Percentiles rank a stretch among this genome's conserved stretches.
These are phyloP conservation scores for Trypethelium eluteriae DNA, from an alignment of 495 filamentous ascomycete species.

Conservation along the genomic window DNA sequence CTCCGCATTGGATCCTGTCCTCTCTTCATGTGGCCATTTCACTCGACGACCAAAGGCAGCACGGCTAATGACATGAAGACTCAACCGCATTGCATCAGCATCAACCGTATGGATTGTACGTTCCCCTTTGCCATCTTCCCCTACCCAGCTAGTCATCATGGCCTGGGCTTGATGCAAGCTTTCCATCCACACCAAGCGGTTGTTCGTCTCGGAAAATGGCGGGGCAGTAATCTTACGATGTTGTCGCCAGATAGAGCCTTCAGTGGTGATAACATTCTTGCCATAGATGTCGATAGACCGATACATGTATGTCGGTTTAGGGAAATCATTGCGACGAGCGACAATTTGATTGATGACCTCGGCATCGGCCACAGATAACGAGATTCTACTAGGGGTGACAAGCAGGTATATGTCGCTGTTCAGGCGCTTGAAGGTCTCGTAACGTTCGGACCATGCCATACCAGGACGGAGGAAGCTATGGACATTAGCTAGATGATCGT, in stretches of 20 bases:
- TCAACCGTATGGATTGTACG: conserved; percentile 46
- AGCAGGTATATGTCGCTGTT: conserved; percentile 49
- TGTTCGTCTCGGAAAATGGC: conserved; percentile 66
- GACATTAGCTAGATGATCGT: not conserved
- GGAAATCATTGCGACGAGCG: conserved; percentile 55
- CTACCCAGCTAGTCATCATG: conserved; percentile 48
- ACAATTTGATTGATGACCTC: conserved; percentile 55
- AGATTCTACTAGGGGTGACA: conserved; percentile 43
- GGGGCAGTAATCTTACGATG: conserved; percentile 62
- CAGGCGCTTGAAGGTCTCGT: conserved; percentile 37
- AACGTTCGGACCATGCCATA: conserved; percentile 37
- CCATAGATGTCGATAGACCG: conserved; percentile 54
- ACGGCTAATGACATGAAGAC: conserved; percentile 59
- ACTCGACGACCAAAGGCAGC: conserved; percentile 52
- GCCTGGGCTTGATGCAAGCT: conserved; percentile 50
- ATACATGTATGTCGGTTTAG: conserved; percentile 56
- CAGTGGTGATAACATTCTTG: conserved; percentile 55
- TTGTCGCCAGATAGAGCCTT: conserved; percentile 55
- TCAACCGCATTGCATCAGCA: conserved; percentile 54
- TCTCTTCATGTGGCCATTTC: conserved; percentile 27
- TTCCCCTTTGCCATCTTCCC: conserved; percentile 30
- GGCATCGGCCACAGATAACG: conserved; percentile 48
- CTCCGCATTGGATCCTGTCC: conserved; percentile 7
- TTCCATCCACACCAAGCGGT: conserved; percentile 55
- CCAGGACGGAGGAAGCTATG: conserved; percentile 33